Conservation (phyloP, 768 basidiomycete species). For the Collybia mongolica region DNA sequence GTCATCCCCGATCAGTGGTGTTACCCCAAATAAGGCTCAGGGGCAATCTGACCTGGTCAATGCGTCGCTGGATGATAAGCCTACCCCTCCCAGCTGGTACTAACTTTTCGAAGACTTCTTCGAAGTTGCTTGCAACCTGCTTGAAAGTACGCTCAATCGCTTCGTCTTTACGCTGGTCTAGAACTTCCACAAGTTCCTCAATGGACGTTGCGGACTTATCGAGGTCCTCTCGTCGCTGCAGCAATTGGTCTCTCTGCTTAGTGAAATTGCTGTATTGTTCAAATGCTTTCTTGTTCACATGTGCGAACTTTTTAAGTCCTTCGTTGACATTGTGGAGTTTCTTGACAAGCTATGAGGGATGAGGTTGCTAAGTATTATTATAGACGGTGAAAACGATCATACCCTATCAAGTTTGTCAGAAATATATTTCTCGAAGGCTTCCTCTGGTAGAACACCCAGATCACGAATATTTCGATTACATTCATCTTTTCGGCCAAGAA, state of each 20-base stretch:
- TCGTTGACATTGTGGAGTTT: constrained; percentile 93
- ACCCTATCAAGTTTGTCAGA: constrained; percentile 87
- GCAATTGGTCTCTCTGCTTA: constrained; percentile 91
- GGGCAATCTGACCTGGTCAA: constrained; percentile 65
- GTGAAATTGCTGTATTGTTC: constrained; percentile 99
- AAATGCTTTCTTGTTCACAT: constrained; percentile 99
- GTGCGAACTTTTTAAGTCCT: constrained; percentile 91
- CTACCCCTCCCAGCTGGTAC: constrained; percentile 92
- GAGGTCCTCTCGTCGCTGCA: constrained; percentile 85
- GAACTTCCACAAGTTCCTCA: constrained; percentile 86
- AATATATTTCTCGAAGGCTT: constrained; percentile 95
- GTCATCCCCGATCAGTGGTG: not conserved
- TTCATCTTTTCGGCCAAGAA: constrained; percentile 84
- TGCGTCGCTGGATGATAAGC: constrained; percentile 88
- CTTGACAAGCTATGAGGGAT: constrained; percentile 74
- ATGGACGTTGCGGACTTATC: constrained; percentile 90
- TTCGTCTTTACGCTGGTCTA: constrained; percentile 97
- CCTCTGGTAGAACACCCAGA: constrained; percentile 93
- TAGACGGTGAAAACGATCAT: constrained; percentile 20
- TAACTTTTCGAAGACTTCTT: constrained; percentile 93
- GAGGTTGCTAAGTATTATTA: not conserved
- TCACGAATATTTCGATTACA: constrained; percentile 95
- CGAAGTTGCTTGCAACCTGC: constrained; percentile 96
- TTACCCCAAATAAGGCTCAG: not conserved
- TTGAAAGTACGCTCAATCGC: constrained; percentile 99